Conservation (phyloP, 2,329 filamentous ascomycete species). For the Aspergillus calidoustus region DNA sequence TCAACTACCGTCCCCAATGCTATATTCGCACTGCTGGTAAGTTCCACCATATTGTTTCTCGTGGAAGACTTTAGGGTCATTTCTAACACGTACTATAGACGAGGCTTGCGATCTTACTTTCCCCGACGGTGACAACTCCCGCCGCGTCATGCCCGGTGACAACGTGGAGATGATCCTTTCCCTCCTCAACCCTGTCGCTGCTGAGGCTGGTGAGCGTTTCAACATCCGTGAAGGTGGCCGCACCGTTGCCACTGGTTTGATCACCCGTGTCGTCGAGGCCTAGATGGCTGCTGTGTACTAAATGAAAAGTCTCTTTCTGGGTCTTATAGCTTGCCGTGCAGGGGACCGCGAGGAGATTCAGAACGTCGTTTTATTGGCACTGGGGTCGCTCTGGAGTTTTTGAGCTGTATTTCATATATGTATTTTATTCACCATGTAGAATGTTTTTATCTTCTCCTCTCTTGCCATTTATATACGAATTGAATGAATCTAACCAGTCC, state of each 20-base stretch:
- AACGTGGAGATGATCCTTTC: conserved; percentile 96
- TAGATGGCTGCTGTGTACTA: conserved; percentile 41
- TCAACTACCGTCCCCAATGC: conserved; percentile 97
- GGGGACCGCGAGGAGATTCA: conserved; percentile 40
- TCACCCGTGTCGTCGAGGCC: conserved; percentile 70
- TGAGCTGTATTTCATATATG: conserved; percentile 41
- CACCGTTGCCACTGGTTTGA: conserved; percentile 81
- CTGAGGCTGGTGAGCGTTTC: conserved; percentile 93
- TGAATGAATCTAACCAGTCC: conserved; percentile 14
- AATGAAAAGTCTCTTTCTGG: conserved; percentile 33
- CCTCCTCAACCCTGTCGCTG: conserved; percentile 80
- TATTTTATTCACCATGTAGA: conserved; percentile 39
- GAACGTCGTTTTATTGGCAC: conserved; percentile 23
- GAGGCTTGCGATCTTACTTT: conserved; percentile 78
- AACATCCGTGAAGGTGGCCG: conserved; percentile 97
- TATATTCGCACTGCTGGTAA: conserved; percentile 92
- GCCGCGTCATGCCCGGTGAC: conserved; percentile 97
- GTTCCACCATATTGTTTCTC: conserved; percentile 40
- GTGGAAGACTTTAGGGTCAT: background rate
- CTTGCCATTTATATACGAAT: conserved; percentile 28
- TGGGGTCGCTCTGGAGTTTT: conserved; percentile 38
- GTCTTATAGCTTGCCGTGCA: conserved; percentile 40
- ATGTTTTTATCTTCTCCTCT: conserved; percentile 36
- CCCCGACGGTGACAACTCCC: conserved; percentile 78
- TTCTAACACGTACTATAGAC: conserved; percentile 45